Percentiles rank a stretch among this genome's conserved stretches.
Conservation (phyloP, 257 asterid genomes). For the Ajuga chamaepitys region DNA sequence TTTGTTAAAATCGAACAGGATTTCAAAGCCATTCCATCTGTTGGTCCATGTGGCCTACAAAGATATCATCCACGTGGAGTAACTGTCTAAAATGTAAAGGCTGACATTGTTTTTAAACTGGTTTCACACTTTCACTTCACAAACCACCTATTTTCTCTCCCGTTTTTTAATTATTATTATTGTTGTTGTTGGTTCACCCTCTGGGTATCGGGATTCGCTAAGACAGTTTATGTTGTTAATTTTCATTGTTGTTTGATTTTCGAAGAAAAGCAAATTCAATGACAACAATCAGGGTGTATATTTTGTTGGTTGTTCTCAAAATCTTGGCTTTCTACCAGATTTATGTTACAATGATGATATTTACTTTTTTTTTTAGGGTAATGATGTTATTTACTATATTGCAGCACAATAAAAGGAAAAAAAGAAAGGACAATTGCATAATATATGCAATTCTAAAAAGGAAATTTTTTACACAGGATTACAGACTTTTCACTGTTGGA, state of each 20-base stretch:
- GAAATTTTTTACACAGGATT: not conserved
- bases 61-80: conserved; percentile 23
- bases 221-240: too few species aligned
- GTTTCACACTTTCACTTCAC: not conserved
- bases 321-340: not conserved
- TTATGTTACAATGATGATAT: not conserved
- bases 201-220: too few species aligned
- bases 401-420: too few species aligned
- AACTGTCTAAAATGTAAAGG: conserved; percentile 20
- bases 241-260: too few species aligned
- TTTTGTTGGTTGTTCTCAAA: conserved; percentile 5
- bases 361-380: not conserved
- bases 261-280: not conserved
- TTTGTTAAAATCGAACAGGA: conserved; percentile 16
- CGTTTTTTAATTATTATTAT: not conserved
- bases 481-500: not conserved
- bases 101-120: not conserved
- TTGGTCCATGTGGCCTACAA: conserved; percentile 27
- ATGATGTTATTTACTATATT: too few species aligned
- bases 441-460: not conserved
- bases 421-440: not conserved
- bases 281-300: not conserved
- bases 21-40: conserved; percentile 9
- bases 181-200: too few species aligned
- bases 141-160: conserved; percentile 11